A percentile compares a stretch with the other conserved stretches of the same genome.
These are phyloP conservation scores for Ambrosiella cleistominuta DNA, from an alignment of 2,329 filamentous ascomycete species.

Conservation along the genomic window DNA sequence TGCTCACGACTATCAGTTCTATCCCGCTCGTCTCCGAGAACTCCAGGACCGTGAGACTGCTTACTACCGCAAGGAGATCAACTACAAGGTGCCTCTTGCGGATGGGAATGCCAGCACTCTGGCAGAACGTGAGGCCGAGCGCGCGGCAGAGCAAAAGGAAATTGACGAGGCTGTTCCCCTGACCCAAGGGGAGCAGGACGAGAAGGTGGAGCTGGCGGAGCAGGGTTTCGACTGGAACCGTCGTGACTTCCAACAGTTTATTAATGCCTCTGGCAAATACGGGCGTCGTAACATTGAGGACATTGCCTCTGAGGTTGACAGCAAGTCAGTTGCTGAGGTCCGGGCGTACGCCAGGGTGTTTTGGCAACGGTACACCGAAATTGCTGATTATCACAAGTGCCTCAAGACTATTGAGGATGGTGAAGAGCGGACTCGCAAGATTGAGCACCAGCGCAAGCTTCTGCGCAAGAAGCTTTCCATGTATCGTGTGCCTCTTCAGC, in stretches of 20 bases:
- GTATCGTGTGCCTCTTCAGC: conserved; percentile 92
- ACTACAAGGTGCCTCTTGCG: conserved; percentile 77
- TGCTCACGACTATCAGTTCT: conserved; percentile 96
- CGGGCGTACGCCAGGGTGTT: conserved; percentile 87
- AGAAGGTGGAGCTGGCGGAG: conserved; percentile 65
- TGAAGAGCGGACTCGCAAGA: conserved; percentile 74
- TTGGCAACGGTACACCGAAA: conserved; percentile 87
- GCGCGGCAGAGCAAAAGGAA: conserved; percentile 71
- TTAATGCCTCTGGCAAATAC: conserved; percentile 87
- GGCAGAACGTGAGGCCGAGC: conserved; percentile 71
- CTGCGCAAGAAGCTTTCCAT: conserved; percentile 88
- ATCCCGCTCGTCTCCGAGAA: conserved; percentile 65
- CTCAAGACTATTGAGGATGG: conserved; percentile 81
- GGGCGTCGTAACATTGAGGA: conserved; percentile 70
- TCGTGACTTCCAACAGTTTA: conserved; percentile 93
- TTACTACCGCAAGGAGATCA: conserved; percentile 88
- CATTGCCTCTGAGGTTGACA: conserved; percentile 81
- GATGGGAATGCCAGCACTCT: conserved; percentile 81
- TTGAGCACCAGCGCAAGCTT: conserved; percentile 83
- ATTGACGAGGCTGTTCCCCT: conserved; percentile 83
- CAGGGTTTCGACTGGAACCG: conserved; percentile 95
- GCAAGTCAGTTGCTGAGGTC: conserved; percentile 70
- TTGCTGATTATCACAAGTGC: conserved; percentile 76
- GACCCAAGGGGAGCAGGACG: conserved; percentile 73
- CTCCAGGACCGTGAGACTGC: conserved; percentile 94